Evolutionary conservation across 2,329 filamentous ascomycete genomes (phyloP), one percentile per base, ranked within the genome.

Genomic region (Clarireedia paspali): DNA sequence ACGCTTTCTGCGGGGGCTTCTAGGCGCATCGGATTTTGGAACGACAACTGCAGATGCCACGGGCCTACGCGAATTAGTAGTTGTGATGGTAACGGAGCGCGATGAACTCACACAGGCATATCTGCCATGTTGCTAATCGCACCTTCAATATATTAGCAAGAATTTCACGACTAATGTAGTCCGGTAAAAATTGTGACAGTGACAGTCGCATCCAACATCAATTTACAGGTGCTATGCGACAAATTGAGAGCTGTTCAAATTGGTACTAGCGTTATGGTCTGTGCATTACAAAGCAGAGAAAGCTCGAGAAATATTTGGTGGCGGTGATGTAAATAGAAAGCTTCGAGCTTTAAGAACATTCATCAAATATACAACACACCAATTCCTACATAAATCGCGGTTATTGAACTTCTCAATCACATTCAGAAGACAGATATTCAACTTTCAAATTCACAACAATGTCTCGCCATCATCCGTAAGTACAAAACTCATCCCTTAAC

Each of bases 401-500:
- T 26, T 17, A 15, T n/a, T 26, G 4, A 23, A 47, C 23, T 14
- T 14, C 14, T 47, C 3, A 7, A 2, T 20, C 14, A 15, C 34
- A 12, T 40, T 5, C 30, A 15, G 36, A 6, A 47, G 17, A n/a
- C 26, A 15, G 9, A n/a, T 12, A 17, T 27, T 26, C 51, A 53
- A 30, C 51, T 47, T 47, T 47, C 30, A 34, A 12, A 34, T 9
- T 9, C 30, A 9, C 30, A 51, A 62, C 23, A 17, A 69, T 69
- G 67, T 68, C 67, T 62, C 67, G 67, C 59, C 66, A 70, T 67
- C 67, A 96, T 73, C 91, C 91, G 86, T 88, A 79, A 78, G 83
- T 77, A 52, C 26, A 48, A 30, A 30, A 15, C 36, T 50, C 12
- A 12, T 39, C 45, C 12, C 40, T 49, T 20, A 50, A 55, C 12